phyloP scores from a whole-genome alignment of 805 yeast species.

The Lipomyces mesembrius region DNA sequence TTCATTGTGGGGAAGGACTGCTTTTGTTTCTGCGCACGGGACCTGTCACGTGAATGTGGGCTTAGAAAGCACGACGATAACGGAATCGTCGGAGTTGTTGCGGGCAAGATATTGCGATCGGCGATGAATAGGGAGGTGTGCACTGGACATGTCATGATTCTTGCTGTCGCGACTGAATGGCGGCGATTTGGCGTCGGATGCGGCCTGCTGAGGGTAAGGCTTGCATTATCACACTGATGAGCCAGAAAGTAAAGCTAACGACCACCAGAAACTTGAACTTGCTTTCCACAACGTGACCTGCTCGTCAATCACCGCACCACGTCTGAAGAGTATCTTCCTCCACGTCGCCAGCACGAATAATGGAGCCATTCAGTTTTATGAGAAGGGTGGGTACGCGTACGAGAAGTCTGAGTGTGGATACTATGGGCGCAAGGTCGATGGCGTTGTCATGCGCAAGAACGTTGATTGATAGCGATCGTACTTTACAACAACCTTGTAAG shows the following conservation, averaged over 20 bases:
- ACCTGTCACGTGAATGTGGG: neutral
- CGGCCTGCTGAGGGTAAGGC: conserved; percentile 20
- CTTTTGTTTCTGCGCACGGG: conserved; percentile 13
- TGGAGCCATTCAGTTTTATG: conserved; percentile 25
- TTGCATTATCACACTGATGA: neutral
- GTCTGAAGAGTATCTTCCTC: conserved; percentile 13
- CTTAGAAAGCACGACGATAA: neutral
- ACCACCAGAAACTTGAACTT: conserved; percentile 11
- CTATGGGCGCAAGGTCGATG: conserved; percentile 18
- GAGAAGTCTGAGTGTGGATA: conserved; percentile 23
- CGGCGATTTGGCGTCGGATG: conserved; percentile 31
- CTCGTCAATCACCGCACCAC: neutral
- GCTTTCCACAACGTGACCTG: neutral
- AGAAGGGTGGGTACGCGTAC: conserved; percentile 17
- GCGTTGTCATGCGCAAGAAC: conserved; percentile 24
- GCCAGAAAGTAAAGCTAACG: neutral
- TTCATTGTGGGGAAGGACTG: conserved; percentile 23
- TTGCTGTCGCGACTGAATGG: conserved; percentile 27
- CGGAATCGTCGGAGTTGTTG: conserved; percentile 25
- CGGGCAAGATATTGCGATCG: conserved; percentile 19
- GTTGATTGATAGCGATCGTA: neutral
- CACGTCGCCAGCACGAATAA: conserved; percentile 23
- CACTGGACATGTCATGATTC: conserved; percentile 31
- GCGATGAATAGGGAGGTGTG: neutral
- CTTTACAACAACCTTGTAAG: neutral